phyloP scores from a whole-genome alignment of 179 eudicot species.

The Spinacia oleracea region DNA sequence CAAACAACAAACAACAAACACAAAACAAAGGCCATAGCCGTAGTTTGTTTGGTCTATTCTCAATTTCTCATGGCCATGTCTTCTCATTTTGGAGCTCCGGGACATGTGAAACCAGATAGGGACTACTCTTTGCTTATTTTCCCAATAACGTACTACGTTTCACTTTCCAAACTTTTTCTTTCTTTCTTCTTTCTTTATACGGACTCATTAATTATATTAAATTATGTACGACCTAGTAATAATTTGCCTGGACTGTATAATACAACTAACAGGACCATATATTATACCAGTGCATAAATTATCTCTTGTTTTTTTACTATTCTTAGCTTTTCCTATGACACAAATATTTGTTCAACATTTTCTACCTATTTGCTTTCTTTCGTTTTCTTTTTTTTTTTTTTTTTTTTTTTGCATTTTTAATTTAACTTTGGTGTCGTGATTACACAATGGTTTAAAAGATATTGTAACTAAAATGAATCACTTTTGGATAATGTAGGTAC shows the following conservation, averaged over 20 bases:
- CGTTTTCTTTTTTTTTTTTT: background rate
- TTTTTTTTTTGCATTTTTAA: background rate
- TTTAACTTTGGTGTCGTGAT: too few relatives aligned
- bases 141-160: conserved; percentile 12
- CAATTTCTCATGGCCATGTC: conserved; percentile 8
- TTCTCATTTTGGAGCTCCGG: conserved; percentile 10
- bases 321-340: conserved; percentile 28
- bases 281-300: background rate
- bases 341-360: background rate
- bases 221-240: too few relatives aligned
- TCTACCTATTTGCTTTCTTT: background rate
- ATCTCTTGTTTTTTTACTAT: conserved; percentile 22
- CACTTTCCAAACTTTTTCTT: background rate
- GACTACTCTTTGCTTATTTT: conserved; percentile 22
- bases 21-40: background rate
- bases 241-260: background rate
- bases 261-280: conserved; percentile 2
- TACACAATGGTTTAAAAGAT: too few relatives aligned
- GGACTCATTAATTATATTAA: too few relatives aligned
- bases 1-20: too few relatives aligned
- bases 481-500: too few relatives aligned
- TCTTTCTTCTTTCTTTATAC: background rate
- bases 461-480: too few relatives aligned
- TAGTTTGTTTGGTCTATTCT: conserved; percentile 18
- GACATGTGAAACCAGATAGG: conserved; percentile 30